Percentiles rank a stretch among this genome's conserved stretches.
These are phyloP conservation scores for Pterulicium gracile DNA, from an alignment of 1,284 basidiomycete species.

Conservation along the genomic window DNA sequence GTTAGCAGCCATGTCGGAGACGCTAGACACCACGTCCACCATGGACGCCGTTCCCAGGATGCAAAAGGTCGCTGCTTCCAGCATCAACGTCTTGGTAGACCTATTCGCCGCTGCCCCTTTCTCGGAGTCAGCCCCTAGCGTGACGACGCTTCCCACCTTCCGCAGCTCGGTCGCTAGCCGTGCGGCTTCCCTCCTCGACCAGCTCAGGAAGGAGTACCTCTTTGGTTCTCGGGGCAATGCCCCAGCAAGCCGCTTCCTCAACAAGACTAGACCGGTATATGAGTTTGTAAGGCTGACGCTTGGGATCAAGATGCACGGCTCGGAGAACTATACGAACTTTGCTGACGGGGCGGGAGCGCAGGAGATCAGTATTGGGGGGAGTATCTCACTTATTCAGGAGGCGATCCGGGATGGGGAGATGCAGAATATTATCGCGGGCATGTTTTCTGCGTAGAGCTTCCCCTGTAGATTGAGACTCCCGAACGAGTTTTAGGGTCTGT, in stretches of 20 bases:
- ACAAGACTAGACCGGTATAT: slow-evolving; percentile 31
- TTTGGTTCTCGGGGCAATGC: slow-evolving; percentile 23
- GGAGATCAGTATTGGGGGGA: slow-evolving; percentile 29
- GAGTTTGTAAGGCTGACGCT: slow-evolving; percentile 33
- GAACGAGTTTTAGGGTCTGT: too few relatives aligned
- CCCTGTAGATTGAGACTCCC: too few relatives aligned
- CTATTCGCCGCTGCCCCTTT: background rate
- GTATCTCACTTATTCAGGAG: slow-evolving; percentile 28
- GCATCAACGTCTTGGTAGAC: background rate
- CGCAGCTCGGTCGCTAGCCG: slow-evolving; percentile 22
- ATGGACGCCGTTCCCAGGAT: background rate
- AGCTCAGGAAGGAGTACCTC: slow-evolving; percentile 26
- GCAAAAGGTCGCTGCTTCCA: background rate
- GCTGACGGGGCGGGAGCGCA: slow-evolving; percentile 26
- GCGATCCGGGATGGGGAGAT: background rate
- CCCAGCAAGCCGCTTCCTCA: slow-evolving; percentile 29
- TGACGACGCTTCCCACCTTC: slow-evolving; percentile 19
- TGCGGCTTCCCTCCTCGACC: slow-evolving; percentile 20
- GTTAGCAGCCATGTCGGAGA: background rate
- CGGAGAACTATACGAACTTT: slow-evolving; percentile 30
- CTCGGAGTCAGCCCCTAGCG: slow-evolving; percentile 10
- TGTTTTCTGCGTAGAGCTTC: slow-evolving; percentile 24
- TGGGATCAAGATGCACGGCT: slow-evolving; percentile 35
- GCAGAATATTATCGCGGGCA: background rate
- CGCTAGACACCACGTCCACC: background rate